These are phyloP conservation scores for Quercus engelmannii DNA, from an alignment of 306 rosid genomes.

Conservation along the genomic window DNA sequence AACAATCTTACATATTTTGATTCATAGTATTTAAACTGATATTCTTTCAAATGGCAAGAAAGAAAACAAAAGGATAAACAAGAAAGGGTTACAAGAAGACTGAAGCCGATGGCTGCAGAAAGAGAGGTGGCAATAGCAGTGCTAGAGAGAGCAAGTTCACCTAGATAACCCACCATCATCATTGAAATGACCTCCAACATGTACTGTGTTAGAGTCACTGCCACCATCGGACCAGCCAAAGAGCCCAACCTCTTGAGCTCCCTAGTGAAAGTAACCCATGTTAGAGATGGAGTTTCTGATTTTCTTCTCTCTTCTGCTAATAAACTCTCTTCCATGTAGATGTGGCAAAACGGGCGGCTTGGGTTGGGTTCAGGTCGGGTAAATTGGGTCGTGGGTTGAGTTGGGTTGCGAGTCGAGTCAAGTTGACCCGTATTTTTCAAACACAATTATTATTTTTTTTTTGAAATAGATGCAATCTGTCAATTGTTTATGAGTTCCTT, in stretches of 20 bases:
- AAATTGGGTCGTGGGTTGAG: too few relatives aligned
- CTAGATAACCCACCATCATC: constrained; percentile 59
- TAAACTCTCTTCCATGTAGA: constrained; percentile 28
- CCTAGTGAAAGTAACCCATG: constrained; percentile 20
- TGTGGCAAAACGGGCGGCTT: too few relatives aligned
- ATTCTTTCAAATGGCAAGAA: background rate
- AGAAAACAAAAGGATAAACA: background rate
- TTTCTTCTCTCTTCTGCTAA: background rate
- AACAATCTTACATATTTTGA: too few relatives aligned
- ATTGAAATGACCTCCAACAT: constrained; percentile 44
- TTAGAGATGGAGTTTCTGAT: background rate
- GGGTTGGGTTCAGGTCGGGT: too few relatives aligned
- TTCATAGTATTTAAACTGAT: too few relatives aligned
- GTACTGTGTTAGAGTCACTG: constrained; percentile 38
- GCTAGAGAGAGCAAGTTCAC: constrained; percentile 51
- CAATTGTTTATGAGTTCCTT: too few relatives aligned
- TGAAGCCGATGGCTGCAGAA: constrained; percentile 46
- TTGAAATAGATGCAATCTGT: too few relatives aligned
- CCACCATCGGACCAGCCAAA: constrained; percentile 54
- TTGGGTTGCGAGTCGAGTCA: too few relatives aligned
- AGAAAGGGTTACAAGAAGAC: constrained; percentile 39
- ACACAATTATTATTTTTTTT: too few relatives aligned
- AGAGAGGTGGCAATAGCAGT: constrained; percentile 51
- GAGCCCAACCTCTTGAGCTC: constrained; percentile 45
- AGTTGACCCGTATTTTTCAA: too few relatives aligned